Conservation (phyloP, 306 rosid species). For the Casuarina glauca region DNA sequence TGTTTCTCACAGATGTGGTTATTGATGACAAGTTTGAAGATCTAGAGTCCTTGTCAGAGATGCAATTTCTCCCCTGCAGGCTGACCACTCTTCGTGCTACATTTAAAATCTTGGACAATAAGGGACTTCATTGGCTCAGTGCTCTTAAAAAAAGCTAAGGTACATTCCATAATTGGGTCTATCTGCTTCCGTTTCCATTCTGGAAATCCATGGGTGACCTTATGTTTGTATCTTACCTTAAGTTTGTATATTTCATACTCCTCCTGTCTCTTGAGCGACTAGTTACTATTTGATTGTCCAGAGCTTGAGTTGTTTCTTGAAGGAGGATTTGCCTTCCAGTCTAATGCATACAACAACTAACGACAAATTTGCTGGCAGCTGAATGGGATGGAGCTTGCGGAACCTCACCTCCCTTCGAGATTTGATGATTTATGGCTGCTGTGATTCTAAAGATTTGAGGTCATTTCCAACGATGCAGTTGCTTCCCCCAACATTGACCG, state of each 20-base stretch:
- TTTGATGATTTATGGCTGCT: accelerated
- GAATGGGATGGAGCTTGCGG: slow-evolving; percentile 2
- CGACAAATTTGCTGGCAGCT: not conserved
- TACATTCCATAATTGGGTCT: slow-evolving; percentile 10
- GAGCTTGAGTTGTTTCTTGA: slow-evolving; percentile 4
- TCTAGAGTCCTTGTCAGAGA: not conserved
- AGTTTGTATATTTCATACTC: not conserved
- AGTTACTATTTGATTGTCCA: not conserved
- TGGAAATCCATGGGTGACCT: not conserved
- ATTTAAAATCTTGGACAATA: slow-evolving; percentile 3
- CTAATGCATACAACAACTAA: not conserved
- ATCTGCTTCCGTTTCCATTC: not conserved
- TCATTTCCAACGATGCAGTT: not conserved
- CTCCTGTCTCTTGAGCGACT: not conserved
- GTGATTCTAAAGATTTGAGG: not conserved
- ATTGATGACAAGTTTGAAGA: no score
- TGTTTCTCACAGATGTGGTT: no score
- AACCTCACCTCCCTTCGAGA: not conserved
- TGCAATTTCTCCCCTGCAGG: not conserved
- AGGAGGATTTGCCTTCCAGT: slow-evolving; percentile 10
- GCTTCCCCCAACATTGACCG: not conserved
- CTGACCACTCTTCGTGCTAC: not conserved
- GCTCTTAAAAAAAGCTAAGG: slow-evolving; percentile 11
- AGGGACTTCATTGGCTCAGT: slow-evolving; percentile 25
- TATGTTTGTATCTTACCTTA: no score